A percentile compares a stretch with the other conserved stretches of the same genome.
These are phyloP conservation scores for Malassezia furfur DNA, from an alignment of 1,284 basidiomycete species.

Conservation along the genomic window DNA sequence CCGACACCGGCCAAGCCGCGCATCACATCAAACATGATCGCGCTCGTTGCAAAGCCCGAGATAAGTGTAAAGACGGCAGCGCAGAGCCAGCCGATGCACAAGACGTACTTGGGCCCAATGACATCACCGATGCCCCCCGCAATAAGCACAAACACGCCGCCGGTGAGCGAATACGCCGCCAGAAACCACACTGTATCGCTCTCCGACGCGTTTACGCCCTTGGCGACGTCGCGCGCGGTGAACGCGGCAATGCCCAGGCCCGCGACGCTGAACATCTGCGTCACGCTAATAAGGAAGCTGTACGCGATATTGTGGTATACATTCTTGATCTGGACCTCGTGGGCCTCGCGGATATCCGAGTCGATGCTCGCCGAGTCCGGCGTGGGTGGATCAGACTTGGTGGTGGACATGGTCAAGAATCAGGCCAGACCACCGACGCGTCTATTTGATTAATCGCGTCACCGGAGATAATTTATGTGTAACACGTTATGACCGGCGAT, in stretches of 20 bases:
- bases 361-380: too few relatives aligned
- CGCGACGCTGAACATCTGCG: constrained; percentile 1
- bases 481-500: too few relatives aligned
- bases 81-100: constrained; percentile 26
- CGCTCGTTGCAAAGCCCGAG: constrained; percentile 25
- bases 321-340: background rate
- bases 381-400: too few relatives aligned
- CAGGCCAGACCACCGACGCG: too few relatives aligned
- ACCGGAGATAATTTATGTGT: too few relatives aligned
- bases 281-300: background rate
- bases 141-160: constrained; percentile 35
- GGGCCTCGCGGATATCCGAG: background rate
- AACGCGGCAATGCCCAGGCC: background rate
- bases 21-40: constrained; percentile 32
- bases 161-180: constrained; percentile 29
- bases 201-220: background rate
- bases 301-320: background rate
- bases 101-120: constrained; percentile 23
- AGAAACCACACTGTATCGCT: constrained; percentile 21
- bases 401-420: too few relatives aligned
- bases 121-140: constrained; percentile 30
- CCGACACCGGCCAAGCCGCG: constrained; percentile 32
- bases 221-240: background rate
- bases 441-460: too few relatives aligned
- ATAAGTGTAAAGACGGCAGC: constrained; percentile 22